Percentiles rank a stretch among this genome's conserved stretches.
Conservation (phyloP, 2,329 filamentous ascomycete species). For the Cladosporium sp. region DNA sequence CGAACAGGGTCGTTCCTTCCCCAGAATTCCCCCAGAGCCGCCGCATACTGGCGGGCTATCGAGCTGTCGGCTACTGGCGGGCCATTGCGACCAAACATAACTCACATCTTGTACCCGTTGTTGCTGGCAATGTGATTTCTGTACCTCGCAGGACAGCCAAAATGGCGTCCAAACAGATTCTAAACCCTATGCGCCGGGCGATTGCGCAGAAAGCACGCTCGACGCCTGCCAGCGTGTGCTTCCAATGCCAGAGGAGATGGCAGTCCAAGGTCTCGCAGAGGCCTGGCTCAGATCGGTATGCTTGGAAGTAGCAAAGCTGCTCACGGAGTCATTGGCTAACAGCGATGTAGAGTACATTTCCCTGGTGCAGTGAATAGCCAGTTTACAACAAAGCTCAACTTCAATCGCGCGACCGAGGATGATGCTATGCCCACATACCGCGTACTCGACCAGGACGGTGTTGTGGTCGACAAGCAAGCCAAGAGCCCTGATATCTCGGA, state of each 20-base stretch:
- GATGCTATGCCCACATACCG: constrained; percentile 87
- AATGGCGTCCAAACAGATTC: constrained; percentile 14
- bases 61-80: constrained; percentile 5
- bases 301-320: constrained; percentile 1
- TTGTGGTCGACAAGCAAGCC: constrained; percentile 73
- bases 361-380: constrained; percentile 94
- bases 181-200: constrained; percentile 5
- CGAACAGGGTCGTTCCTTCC: neutral
- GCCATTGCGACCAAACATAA: neutral
- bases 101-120: constrained; percentile 9
- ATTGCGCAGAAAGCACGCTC: neutral
- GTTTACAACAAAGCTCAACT: constrained; percentile 78
- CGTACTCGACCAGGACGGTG: constrained; percentile 84
- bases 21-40: constrained; percentile 6
- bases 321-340: constrained; percentile 1
- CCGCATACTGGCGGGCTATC: neutral
- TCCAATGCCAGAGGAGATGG: constrained; percentile 44
- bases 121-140: neutral
- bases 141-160: constrained; percentile 11
- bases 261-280: constrained; percentile 56
- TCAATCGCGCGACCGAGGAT: constrained; percentile 70
- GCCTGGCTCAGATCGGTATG: constrained; percentile 61
- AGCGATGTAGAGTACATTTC: constrained; percentile 60
- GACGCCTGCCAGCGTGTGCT: constrained; percentile 6
- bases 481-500: constrained; percentile 64